phyloP scores from a whole-genome alignment of 768 basidiomycete species.

The Trametes cubensis region DNA sequence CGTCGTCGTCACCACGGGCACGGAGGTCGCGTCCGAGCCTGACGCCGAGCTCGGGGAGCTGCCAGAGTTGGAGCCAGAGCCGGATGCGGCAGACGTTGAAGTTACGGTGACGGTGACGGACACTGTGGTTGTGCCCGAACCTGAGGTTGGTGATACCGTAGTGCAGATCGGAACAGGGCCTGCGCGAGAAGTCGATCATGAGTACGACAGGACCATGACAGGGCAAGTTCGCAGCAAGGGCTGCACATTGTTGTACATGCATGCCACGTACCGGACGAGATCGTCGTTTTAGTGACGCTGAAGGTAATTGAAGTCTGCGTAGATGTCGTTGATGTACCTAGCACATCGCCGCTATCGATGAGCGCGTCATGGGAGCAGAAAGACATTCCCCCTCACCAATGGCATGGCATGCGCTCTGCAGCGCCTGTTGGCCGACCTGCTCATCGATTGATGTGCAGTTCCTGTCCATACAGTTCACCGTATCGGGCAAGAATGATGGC shows the following conservation, averaged over 20 bases:
- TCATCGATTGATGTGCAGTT: slow-evolving; percentile 18
- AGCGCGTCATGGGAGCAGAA: neutral
- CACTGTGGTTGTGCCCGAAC: slow-evolving; percentile 3
- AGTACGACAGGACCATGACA: too few relatives aligned
- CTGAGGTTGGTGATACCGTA: slow-evolving; percentile 2
- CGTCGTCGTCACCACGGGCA: slow-evolving; percentile 13
- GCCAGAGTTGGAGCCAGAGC: neutral
- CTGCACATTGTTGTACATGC: neutral
- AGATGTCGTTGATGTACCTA: slow-evolving; percentile 11
- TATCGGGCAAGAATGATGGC: slow-evolving; percentile 20
- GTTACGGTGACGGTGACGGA: slow-evolving; percentile 16
- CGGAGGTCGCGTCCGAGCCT: neutral
- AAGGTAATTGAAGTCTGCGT: neutral
- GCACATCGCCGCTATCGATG: neutral
- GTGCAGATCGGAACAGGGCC: slow-evolving; percentile 5
- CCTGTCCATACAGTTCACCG: slow-evolving; percentile 23
- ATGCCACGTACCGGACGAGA: slow-evolving; percentile 12
- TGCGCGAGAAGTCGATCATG: neutral
- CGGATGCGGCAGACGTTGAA: neutral
- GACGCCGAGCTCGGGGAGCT: neutral
- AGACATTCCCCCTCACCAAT: neutral
- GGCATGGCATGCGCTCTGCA: slow-evolving; percentile 12
- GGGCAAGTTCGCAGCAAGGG: neutral
- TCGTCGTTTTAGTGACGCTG: slow-evolving; percentile 6
- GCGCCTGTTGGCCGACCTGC: slow-evolving; percentile 13